Evolutionary conservation across 164 flowering plant genomes (phyloP).

Genomic region (Saururus chinensis): DNA sequence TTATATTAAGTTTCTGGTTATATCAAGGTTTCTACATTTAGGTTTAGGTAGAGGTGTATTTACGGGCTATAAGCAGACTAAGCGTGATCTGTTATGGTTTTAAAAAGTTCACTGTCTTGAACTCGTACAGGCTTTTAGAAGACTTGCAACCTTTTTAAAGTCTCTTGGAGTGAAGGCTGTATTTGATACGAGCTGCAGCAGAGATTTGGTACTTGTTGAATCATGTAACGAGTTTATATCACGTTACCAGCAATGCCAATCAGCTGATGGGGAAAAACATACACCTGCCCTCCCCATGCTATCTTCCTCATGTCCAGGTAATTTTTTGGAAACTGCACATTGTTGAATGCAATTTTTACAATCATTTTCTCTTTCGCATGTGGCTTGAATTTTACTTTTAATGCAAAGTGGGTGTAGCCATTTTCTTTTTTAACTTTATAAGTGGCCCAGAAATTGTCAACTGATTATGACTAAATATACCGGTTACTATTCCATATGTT

Average conservation of each 20-base stretch:
- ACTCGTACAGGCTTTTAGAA: conserved; percentile 49
- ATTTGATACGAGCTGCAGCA: conserved; percentile 88
- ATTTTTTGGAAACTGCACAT: neutral
- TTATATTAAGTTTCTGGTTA: no score
- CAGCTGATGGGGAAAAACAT: conserved; percentile 20
- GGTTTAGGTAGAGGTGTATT: no score
- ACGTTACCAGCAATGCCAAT: conserved; percentile 44
- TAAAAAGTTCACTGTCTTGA: neutral
- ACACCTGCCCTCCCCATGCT: conserved; percentile 60
- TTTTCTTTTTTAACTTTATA: no score
- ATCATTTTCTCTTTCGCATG: no score
- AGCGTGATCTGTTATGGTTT: no score
- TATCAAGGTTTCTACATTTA: no score
- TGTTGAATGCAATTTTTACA: neutral
- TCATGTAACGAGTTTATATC: conserved; percentile 76
- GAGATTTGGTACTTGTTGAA: conserved; percentile 77
- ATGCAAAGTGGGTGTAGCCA: no score
- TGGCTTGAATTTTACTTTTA: no score
- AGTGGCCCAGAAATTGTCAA: no score
- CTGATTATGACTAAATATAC: no score
- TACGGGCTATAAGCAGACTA: no score
- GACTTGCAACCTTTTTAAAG: conserved; percentile 78
- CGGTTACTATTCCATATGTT: no score
- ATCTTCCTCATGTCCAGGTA: conserved; percentile 97
- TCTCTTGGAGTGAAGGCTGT: conserved; percentile 89